These are phyloP conservation scores for Hymenoscyphus occultus DNA, from an alignment of 2,329 filamentous ascomycete genomes.

Conservation along the genomic window DNA sequence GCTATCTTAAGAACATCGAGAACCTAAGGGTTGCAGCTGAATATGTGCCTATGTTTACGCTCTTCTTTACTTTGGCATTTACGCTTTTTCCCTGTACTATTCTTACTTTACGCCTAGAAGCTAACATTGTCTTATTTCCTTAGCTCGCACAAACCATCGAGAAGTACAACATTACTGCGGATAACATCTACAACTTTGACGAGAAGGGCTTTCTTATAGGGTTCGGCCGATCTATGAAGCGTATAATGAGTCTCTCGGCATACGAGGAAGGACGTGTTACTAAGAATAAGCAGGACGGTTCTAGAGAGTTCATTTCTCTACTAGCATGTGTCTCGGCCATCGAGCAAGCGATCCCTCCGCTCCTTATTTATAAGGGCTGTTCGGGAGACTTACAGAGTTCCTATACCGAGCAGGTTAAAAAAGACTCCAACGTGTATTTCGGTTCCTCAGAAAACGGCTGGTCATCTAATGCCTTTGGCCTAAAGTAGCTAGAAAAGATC, in stretches of 20 bases:
- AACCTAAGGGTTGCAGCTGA: not conserved
- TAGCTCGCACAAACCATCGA: too few relatives aligned
- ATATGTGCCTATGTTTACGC: not conserved
- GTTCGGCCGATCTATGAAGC: not conserved
- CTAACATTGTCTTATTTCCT: too few relatives aligned
- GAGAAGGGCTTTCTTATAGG: too few relatives aligned
- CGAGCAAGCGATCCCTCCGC: too few relatives aligned
- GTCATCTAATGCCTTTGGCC: not conserved
- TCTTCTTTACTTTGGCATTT: not conserved
- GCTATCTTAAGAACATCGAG: not conserved
- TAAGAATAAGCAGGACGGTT: not conserved
- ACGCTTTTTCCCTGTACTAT: not conserved
- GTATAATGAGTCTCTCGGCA: not conserved
- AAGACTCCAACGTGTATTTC: too few relatives aligned
- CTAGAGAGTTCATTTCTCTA: not conserved
- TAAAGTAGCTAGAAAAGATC: not conserved
- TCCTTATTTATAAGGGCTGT: too few relatives aligned
- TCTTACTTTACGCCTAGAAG: too few relatives aligned
- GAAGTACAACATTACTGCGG: too few relatives aligned
- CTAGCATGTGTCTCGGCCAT: not conserved
- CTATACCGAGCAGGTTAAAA: too few relatives aligned
- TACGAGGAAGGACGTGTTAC: not conserved
- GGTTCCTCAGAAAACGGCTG: too few relatives aligned
- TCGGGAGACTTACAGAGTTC: too few relatives aligned
- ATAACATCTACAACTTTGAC: too few relatives aligned